Conservation (phyloP, 345 rosid genomes). For the Aquilaria malaccensis region DNA sequence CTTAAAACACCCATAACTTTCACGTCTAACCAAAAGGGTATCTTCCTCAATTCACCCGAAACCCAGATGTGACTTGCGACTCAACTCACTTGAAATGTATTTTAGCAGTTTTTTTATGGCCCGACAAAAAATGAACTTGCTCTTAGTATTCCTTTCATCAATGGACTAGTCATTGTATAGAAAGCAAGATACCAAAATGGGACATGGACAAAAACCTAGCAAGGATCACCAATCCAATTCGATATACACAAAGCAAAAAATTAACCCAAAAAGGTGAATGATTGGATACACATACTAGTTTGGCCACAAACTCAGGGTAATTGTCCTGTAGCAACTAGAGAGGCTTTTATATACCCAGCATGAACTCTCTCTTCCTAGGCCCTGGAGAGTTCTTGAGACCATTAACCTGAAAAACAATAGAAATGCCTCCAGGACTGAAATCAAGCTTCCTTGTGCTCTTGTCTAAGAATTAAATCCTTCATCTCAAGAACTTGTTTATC, state of each 20-base stretch:
- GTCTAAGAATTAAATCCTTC: conserved; percentile 85
- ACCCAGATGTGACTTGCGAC: too few species aligned
- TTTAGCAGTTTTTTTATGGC: conserved; percentile 40
- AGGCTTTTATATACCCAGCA: conserved; percentile 65
- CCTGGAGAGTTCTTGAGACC: conserved; percentile 83
- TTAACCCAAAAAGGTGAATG: too few species aligned
- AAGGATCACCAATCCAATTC: too few species aligned
- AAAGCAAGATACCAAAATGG: conserved; percentile 60
- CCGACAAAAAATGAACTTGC: conserved; percentile 50
- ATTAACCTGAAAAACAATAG: conserved; percentile 68
- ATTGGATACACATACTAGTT: too few species aligned
- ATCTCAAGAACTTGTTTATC: conserved; percentile 50
- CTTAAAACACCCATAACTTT: too few species aligned
- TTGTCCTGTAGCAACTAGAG: conserved; percentile 77
- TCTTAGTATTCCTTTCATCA: conserved; percentile 47
- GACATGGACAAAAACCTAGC: conserved; percentile 55
- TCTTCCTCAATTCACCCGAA: too few species aligned
- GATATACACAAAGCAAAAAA: too few species aligned
- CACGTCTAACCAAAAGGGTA: too few species aligned
- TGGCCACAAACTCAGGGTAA: conserved; percentile 80
- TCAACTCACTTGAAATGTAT: conserved; percentile 63
- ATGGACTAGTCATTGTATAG: conserved; percentile 54
- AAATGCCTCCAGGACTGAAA: conserved; percentile 61
- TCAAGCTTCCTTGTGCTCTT: conserved; percentile 76
- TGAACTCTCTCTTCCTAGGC: conserved; percentile 62